phyloP scores from a whole-genome alignment of 2,329 filamentous ascomycete species.

The Dendrostoma leiphaemia region DNA sequence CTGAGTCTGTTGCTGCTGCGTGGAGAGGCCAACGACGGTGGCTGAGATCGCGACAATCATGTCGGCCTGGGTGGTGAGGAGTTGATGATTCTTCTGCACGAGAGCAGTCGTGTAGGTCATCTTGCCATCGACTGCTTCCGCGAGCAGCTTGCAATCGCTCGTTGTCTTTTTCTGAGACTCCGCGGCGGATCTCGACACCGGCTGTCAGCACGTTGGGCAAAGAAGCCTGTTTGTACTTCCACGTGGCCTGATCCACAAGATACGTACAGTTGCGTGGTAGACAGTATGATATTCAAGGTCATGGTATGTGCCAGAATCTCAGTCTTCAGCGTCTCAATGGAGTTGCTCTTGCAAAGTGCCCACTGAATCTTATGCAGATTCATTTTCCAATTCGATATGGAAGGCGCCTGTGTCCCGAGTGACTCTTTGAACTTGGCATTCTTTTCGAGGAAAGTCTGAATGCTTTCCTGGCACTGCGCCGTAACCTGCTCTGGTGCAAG shows the following conservation, averaged over 20 bases:
- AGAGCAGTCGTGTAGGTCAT: background rate
- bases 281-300: background rate
- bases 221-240: background rate
- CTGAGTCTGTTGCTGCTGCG: background rate
- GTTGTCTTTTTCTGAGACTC: background rate
- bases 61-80: background rate
- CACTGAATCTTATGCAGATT: slow-evolving; percentile 4
- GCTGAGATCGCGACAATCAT: background rate
- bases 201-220: background rate
- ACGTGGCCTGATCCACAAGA: background rate
- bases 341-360: slow-evolving; percentile 1
- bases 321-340: background rate
- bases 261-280: slow-evolving; percentile 2
- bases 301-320: background rate
- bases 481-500: background rate
- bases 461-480: background rate
- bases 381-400: background rate
- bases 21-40: background rate
- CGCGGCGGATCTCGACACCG: background rate
- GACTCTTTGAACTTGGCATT: slow-evolving; percentile 2
- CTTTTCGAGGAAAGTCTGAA: background rate
- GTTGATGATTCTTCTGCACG: background rate
- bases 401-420: background rate
- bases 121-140: background rate
- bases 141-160: background rate